Conservation (phyloP, 768 basidiomycete species). For the Amanita thiersii region DNA sequence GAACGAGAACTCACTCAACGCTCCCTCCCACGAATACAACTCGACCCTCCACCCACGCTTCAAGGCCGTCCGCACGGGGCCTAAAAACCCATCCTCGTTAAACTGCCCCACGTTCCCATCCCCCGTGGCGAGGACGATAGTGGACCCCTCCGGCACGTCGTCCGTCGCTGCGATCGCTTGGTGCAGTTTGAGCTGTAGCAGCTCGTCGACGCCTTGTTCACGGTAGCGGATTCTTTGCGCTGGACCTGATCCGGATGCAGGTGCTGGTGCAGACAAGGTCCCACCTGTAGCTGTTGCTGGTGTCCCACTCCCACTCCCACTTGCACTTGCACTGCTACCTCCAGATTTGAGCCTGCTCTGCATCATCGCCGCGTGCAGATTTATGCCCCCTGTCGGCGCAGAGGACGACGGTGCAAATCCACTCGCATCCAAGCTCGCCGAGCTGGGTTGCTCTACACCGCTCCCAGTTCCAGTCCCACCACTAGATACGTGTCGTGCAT, state of each 20-base stretch:
- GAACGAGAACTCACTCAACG: constrained; percentile 46
- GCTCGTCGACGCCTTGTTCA: constrained; percentile 93
- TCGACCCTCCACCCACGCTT: constrained; percentile 94
- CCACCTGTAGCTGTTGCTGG: constrained; percentile 13
- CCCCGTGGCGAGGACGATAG: constrained; percentile 88
- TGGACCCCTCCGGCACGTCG: constrained; percentile 54
- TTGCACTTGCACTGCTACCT: constrained; percentile 19
- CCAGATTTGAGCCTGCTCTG: too few relatives aligned
- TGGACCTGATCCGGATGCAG: constrained; percentile 12
- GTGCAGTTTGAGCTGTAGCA: constrained; percentile 87
- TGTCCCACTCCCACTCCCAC: constrained; percentile 11
- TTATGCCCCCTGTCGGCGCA: constrained; percentile 5
- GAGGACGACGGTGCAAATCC: too few relatives aligned
- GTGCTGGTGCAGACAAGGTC: constrained; percentile 7
- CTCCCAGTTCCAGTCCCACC: background rate
- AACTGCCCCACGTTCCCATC: constrained; percentile 92
- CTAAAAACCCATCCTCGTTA: constrained; percentile 81
- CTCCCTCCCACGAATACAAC: constrained; percentile 85
- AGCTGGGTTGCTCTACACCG: background rate
- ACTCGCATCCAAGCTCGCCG: too few relatives aligned
- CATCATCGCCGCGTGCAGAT: constrained; percentile 8
- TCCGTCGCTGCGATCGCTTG: constrained; percentile 74
- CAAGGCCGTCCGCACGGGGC: constrained; percentile 78
- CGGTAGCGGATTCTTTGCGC: constrained; percentile 51
- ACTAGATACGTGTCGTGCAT: constrained; percentile 2